These are phyloP conservation scores for Anthoceros angustus DNA, from an alignment of 225 moss, liverwort and hornwort genomes.

Conservation along the genomic window DNA sequence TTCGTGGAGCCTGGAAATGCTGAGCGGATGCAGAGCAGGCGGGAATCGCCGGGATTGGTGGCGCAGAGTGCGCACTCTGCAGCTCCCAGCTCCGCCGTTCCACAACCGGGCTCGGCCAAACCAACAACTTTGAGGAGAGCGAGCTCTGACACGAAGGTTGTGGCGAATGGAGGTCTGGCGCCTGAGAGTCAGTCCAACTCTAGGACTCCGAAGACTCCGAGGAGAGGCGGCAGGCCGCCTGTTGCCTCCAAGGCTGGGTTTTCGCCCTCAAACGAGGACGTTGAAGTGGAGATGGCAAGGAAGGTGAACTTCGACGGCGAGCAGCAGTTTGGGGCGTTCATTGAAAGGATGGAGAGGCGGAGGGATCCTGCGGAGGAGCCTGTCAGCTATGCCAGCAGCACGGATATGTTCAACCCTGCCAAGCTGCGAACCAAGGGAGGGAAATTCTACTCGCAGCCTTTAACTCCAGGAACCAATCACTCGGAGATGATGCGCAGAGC, in stretches of 20 bases:
- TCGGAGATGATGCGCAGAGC: neutral
- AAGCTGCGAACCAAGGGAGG: neutral
- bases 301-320: neutral
- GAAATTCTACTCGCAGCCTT: neutral
- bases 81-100: no score
- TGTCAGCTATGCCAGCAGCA: neutral
- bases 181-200: slow-evolving; percentile 13
- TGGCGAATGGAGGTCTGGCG: slow-evolving; percentile 10
- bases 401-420: neutral
- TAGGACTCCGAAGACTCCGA: slow-evolving; percentile 7
- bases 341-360: neutral
- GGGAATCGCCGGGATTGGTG: neutral
- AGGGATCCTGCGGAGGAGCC: neutral
- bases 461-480: neutral
- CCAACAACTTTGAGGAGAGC: slow-evolving; percentile 7
- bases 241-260: neutral
- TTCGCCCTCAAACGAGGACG: neutral
- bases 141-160: slow-evolving; percentile 3
- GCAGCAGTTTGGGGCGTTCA: neutral
- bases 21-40: neutral
- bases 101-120: neutral
- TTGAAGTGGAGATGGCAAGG: neutral
- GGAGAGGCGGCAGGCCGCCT: slow-evolving; percentile 6
- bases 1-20: neutral
- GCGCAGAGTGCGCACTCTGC: neutral